Percentiles rank a stretch among this genome's conserved stretches.
Evolutionary conservation across 2,329 filamentous ascomycete species (phyloP).

Genomic region (Penicillium verrucosum): DNA sequence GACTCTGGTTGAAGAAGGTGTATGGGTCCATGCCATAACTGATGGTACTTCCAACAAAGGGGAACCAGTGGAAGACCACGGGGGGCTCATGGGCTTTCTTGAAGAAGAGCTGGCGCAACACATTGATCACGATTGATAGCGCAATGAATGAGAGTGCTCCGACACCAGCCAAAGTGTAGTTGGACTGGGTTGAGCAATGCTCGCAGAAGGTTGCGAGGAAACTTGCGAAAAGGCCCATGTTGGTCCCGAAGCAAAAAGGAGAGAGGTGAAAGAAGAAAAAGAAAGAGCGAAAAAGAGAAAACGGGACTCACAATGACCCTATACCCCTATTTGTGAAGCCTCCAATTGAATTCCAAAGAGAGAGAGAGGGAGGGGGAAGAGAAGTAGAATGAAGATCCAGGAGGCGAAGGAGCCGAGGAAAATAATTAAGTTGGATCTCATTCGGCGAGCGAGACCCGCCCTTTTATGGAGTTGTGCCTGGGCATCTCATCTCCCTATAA

Average conservation of each 20-base stretch:
- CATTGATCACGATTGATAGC: constrained; percentile 69
- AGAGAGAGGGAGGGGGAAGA: background rate
- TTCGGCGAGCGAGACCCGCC: constrained; percentile 20
- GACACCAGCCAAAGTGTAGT: constrained; percentile 46
- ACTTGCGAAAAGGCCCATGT: constrained; percentile 53
- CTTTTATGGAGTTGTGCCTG: background rate
- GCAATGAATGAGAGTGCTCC: constrained; percentile 49
- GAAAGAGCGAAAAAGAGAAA: background rate
- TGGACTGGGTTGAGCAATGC: constrained; percentile 47
- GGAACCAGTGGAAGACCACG: constrained; percentile 63
- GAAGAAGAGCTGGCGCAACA: constrained; percentile 74
- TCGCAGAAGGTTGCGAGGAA: constrained; percentile 45
- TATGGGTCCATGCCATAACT: constrained; percentile 85
- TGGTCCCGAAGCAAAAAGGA: background rate
- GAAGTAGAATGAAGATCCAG: background rate
- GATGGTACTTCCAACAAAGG: constrained; percentile 82
- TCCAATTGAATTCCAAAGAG: background rate
- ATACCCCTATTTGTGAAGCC: background rate
- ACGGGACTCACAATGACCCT: background rate
- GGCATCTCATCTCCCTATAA: no score
- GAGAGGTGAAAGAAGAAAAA: background rate
- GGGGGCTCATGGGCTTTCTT: constrained; percentile 77
- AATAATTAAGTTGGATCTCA: constrained; percentile 24
- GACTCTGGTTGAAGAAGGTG: constrained; percentile 62
- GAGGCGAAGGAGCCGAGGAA: constrained; percentile 9